Conservation (phyloP, 129 eudicot species). For the Oenanthe sinensis region DNA sequence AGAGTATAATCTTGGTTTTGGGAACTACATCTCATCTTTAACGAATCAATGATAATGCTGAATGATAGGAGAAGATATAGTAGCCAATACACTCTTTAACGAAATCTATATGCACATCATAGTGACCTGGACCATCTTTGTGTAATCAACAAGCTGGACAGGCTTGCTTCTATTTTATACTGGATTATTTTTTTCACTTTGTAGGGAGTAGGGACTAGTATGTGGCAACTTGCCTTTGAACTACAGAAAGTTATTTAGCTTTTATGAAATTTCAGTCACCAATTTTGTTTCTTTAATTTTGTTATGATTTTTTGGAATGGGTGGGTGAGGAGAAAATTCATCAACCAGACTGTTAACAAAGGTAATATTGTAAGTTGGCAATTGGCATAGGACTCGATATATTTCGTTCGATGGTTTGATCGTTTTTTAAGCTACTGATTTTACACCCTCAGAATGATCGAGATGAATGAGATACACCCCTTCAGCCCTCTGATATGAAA, state of each 20-base stretch:
- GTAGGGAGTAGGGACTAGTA: slow-evolving; percentile 9
- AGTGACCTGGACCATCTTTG: not conserved
- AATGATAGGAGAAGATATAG: not conserved
- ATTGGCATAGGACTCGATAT: not conserved
- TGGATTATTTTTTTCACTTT: not conserved
- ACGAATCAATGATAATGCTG: not conserved
- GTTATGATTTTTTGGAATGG: not conserved
- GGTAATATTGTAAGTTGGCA: not conserved
- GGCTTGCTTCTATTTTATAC: not conserved
- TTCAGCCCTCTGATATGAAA: no score
- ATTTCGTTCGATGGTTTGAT: no score
- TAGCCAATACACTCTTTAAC: not conserved
- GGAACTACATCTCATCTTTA: not conserved
- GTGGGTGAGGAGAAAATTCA: not conserved
- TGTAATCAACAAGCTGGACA: no score
- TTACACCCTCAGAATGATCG: not conserved
- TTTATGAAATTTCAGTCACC: not conserved
- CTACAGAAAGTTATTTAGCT: slow-evolving; percentile 13
- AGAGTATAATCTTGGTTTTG: slow-evolving; percentile 11
- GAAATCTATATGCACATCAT: not conserved
- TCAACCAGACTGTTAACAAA: not conserved
- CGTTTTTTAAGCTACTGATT: not conserved
- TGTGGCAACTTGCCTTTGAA: not conserved
- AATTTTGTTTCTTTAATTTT: not conserved
- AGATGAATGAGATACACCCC: not conserved